Evolutionary conservation across 805 yeast genomes (phyloP), one percentile per base, ranked within the genome.

Genomic region (Tetrapisispora arboricola): DNA sequence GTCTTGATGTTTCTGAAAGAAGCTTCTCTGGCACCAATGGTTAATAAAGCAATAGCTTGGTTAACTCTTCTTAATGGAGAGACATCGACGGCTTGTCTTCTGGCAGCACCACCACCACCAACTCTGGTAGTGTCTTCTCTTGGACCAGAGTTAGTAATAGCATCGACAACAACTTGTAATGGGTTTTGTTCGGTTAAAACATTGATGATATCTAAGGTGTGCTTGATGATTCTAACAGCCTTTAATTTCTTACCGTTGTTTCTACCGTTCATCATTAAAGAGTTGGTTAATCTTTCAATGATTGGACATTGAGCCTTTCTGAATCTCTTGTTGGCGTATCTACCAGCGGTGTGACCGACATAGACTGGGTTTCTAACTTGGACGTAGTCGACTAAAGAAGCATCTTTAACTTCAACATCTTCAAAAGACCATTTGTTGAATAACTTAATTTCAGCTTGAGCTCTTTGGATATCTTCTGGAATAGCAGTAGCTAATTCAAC

Each of bases 31-130:
- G 92, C 95, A 82, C 99, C 99, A 64, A 84, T 83, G 78, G 99
- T 94, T 72, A 92, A 75, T 68, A 92, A 80, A 66, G 98, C 78
- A 66, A 92, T 79, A 65, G 99, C 94, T 76, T 92, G 97, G 95
- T 92, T 92, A 61, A 92, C 96, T 80, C 99, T 90, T 84, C 99
- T 88, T 72, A 92, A 81, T 68, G 99, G 99, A 67, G 98, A 88
- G 57, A 92, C 99, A 86, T 92, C 99, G 70, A 92, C 99, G 60
- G 99, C 98, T 78, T 94, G 98, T 83, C 99, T 87, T 84, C 98
- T 92, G 65, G 94, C 99, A 68, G 97, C 85, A 84, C 98, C 98
- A 66, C 96, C 88, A 68, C 96, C 88, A 76, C 99, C 99, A 64
- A 94, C 90, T 85, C 98, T 88, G 80, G 99, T 92, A 67, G 97